A percentile compares a stretch with the other conserved stretches of the same genome.
These are phyloP conservation scores for Beauveria sp. DNA, from an alignment of 2,329 filamentous ascomycete species.

Conservation along the genomic window DNA sequence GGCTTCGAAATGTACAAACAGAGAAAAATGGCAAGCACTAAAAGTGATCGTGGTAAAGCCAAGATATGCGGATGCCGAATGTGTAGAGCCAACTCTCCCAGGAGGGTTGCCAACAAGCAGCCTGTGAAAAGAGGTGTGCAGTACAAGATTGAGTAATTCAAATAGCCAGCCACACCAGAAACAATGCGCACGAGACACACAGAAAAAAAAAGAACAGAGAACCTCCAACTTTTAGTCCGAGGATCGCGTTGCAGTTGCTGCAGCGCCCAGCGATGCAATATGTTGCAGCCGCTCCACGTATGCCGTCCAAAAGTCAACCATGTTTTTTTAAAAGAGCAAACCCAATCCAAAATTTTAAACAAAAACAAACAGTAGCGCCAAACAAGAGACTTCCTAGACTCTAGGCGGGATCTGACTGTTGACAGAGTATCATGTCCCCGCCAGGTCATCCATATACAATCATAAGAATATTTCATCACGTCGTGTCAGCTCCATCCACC, in stretches of 20 bases:
- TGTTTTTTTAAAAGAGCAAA: neutral
- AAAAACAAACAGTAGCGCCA: conserved; percentile 4
- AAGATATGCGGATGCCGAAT: neutral
- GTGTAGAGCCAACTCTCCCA: neutral
- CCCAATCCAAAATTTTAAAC: neutral
- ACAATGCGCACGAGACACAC: neutral
- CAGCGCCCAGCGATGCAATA: neutral
- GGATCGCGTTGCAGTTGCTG: neutral
- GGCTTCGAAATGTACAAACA: neutral
- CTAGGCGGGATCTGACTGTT: conserved; percentile 10
- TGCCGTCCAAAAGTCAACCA: neutral
- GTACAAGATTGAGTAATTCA: neutral
- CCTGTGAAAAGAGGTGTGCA: neutral
- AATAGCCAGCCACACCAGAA: neutral
- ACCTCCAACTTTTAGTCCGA: conserved; percentile 1
- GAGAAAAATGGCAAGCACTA: neutral
- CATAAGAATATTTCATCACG: conserved; percentile 12
- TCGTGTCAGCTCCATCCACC: neutral
- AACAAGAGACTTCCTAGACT: conserved; percentile 6
- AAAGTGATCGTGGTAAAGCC: neutral
- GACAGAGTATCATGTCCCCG: conserved; percentile 4
- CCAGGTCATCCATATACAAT: conserved; percentile 4
- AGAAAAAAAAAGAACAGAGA: neutral
- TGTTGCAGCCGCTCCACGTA: neutral
- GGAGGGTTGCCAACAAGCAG: neutral